Conservation (phyloP, 306 rosid genomes). For the Comarum palustre region DNA sequence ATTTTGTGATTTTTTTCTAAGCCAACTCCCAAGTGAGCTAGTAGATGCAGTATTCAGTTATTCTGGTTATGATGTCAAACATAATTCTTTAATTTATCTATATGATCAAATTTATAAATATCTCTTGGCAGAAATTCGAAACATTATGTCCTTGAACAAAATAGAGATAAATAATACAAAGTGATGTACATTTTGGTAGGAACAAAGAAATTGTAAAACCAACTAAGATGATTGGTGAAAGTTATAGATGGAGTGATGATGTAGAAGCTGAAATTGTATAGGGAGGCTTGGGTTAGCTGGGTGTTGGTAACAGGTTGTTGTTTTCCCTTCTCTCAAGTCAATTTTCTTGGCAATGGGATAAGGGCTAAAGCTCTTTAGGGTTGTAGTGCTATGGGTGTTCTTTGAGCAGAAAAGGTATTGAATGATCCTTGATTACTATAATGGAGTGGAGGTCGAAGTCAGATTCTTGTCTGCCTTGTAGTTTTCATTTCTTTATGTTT, state of each 20-base stretch:
- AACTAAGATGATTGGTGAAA: no score
- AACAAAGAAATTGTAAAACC: no score
- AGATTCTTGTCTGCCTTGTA: no score
- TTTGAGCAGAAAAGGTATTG: background rate
- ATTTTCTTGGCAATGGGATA: background rate
- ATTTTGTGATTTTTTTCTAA: background rate
- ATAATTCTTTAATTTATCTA: background rate
- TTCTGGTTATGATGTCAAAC: background rate
- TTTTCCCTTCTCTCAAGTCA: background rate
- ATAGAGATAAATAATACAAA: background rate
- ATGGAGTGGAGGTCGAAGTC: no score
- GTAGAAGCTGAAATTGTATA: no score
- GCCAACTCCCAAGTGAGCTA: no score
- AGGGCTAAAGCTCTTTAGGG: background rate
- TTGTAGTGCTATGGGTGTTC: background rate
- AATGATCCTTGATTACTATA: no score
- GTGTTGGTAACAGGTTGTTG: background rate
- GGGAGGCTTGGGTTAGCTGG: no score
- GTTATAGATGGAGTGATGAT: no score
- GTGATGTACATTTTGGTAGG: background rate
- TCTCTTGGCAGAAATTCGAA: background rate
- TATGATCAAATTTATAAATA: background rate
- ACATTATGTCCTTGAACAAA: constrained; percentile 6
- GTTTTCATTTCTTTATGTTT: background rate
- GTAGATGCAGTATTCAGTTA: background rate